Conservation (phyloP, 495 filamentous ascomycete species). For the Aspergillus egyptiacus region DNA sequence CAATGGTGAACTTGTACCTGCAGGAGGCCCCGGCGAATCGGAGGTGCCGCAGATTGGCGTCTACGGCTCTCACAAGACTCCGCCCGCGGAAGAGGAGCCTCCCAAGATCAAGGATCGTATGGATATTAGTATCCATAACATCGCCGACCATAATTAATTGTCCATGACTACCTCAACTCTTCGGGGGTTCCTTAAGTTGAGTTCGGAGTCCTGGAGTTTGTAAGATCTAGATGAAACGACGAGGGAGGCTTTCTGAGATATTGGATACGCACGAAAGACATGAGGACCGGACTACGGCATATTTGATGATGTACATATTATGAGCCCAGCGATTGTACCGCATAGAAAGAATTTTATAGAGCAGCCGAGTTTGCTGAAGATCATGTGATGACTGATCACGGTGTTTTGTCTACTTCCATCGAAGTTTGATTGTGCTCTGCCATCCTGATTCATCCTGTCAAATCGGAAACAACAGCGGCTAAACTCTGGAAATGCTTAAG, state of each 20-base stretch:
- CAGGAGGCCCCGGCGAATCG: conserved; percentile 28
- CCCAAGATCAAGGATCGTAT: conserved; percentile 46
- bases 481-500: too few relatives aligned
- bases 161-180: not conserved
- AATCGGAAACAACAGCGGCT: too few relatives aligned
- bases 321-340: not conserved
- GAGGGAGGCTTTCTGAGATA: conserved; percentile 18
- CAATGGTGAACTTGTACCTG: conserved; percentile 53
- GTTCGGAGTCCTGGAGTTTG: conserved; percentile 25
- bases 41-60: conserved; percentile 36
- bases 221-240: conserved; percentile 18
- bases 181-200: conserved; percentile 8
- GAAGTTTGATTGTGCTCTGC: too few relatives aligned
- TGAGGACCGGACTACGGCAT: conserved; percentile 13
- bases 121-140: conserved; percentile 58
- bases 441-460: too few relatives aligned
- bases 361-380: not conserved
- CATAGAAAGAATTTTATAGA: conserved; percentile 5
- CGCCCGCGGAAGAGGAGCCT: conserved; percentile 26
- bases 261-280: conserved; percentile 13
- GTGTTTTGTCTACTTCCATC: not conserved
- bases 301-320: conserved; percentile 9
- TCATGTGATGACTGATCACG: conserved; percentile 2
- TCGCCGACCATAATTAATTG: conserved; percentile 45
- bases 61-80: conserved; percentile 15